Base-by-base conservation (phyloP, 352 stramenopile genomes). In the Phytopythium helicoides region DNA sequence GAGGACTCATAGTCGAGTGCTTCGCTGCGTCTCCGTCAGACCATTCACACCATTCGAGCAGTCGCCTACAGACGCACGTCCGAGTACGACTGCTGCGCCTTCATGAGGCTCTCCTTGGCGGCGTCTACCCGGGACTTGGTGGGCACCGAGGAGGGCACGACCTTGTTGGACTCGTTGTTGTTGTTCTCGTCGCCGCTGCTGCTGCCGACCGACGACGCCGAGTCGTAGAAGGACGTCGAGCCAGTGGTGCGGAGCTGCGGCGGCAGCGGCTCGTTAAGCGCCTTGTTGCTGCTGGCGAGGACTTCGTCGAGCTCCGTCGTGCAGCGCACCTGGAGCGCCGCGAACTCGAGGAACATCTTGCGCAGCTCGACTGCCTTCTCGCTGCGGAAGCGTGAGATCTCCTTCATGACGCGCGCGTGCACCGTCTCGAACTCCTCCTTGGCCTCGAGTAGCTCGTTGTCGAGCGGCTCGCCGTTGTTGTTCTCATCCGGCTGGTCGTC, bases 361-460 rank as follows among this genome's bases (percentile, higher is more conserved):
- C 83, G 76, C 36, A 94, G 61, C 64, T 90, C 83, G 50, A 72
- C 56, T 8, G 83, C 73, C 58, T 92, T 94, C 40, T 91, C 79
- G 2, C 62, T 65, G 8, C 84, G 81, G 64, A 92, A 94, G 26
- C 79, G 75, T 45, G 71, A 50, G 44, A 92, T 74, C 57, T 94
- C 83, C 31, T 56, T 68, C 56, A 90, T 84, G n/a, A 94, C 83
- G 44, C 83, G 83, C 38, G 66, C 52, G 48, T 94, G 83, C 35
- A 94, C 73, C 10, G 66, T 63, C 51, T 94, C 81, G 44, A 88
- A 94, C 31, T 91, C 83, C 22, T 77, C 68, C 51, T 89, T 89
- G 36, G 76, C 81, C 3, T 74, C 68, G n/a, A 80, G 56, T 19
- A 89, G 56, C 5, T 86, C 74, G 18, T 83, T 72, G 39, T 68